Evolutionary conservation across 331 rosid genomes (phyloP).

Genomic region (Phaseolus coccineus): DNA sequence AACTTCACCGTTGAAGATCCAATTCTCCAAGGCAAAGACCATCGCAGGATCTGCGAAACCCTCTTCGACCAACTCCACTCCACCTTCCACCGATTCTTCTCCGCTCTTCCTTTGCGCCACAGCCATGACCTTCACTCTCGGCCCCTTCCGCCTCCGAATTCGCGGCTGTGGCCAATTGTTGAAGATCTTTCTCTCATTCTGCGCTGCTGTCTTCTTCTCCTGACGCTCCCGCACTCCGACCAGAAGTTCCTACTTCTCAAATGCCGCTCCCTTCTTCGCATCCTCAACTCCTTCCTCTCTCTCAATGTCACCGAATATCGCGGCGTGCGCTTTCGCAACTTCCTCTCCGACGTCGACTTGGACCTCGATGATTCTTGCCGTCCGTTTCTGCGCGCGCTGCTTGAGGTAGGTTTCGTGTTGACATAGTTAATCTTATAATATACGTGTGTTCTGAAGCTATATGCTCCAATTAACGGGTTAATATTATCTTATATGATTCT

Average conservation of each 20-base stretch:
- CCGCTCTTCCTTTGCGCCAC: conserved; percentile 39
- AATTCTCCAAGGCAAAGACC: conserved; percentile 36
- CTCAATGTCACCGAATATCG: conserved; percentile 40
- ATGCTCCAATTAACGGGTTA: not conserved
- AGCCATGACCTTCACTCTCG: conserved; percentile 25
- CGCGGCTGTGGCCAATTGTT: conserved; percentile 49
- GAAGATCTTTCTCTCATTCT: conserved; percentile 60
- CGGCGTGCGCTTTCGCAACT: conserved; percentile 50
- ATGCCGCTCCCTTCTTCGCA: conserved; percentile 44
- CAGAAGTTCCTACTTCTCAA: conserved; percentile 49
- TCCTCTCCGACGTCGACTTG: conserved; percentile 44
- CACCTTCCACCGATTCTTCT: conserved; percentile 51
- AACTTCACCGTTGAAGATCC: conserved; percentile 11
- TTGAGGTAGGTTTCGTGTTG: conserved; percentile 62
- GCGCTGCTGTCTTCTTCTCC: conserved; percentile 63
- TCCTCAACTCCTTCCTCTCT: conserved; percentile 51
- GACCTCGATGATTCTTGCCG: conserved; percentile 56
- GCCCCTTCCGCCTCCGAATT: conserved; percentile 36
- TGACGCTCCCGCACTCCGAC: conserved; percentile 54
- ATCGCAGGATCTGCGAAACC: conserved; percentile 47
- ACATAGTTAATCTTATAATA: not conserved
- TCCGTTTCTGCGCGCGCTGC: conserved; percentile 65
- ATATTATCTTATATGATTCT: not conserved
- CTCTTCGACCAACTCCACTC: conserved; percentile 58
- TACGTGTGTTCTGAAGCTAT: not conserved